phyloP scores from a whole-genome alignment of 768 basidiomycete genomes.

The Butyriboletus loyo region DNA sequence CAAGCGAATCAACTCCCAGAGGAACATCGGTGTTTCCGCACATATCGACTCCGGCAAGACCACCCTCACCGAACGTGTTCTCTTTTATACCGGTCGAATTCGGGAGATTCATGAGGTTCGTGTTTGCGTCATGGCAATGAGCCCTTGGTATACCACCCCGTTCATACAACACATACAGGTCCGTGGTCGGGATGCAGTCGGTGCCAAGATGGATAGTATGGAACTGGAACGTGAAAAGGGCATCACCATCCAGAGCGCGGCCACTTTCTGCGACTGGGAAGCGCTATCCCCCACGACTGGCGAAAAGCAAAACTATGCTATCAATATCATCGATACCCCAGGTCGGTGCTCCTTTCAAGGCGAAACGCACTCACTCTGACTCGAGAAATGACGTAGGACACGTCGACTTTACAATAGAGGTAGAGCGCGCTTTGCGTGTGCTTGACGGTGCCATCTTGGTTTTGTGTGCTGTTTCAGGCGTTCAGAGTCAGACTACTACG shows the following conservation, averaged over 20 bases:
- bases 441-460: conserved; percentile 96
- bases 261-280: conserved; percentile 97
- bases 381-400: conserved; percentile 58
- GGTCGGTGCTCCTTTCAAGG: conserved; percentile 40
- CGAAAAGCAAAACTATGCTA: conserved; percentile 77
- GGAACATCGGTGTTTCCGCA: conserved; percentile 95
- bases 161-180: conserved; percentile 46
- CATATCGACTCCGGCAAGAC: conserved; percentile 99
- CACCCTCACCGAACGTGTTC: conserved; percentile 91
- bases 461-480: conserved; percentile 94
- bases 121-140: conserved; percentile 6
- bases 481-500: conserved; percentile 97
- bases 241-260: conserved; percentile 98
- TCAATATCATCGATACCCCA: conserved; percentile 99
- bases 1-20: conserved; percentile 64
- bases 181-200: conserved; percentile 90
- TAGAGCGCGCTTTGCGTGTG: conserved; percentile 93
- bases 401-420: conserved; percentile 99
- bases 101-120: conserved; percentile 93
- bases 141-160: background rate
- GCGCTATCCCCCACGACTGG: conserved; percentile 57
- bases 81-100: conserved; percentile 96
- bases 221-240: conserved; percentile 98
- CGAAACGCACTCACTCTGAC: background rate
- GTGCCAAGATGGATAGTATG: conserved; percentile 99